These are phyloP conservation scores for Fusarium floridanum DNA, from an alignment of 2,329 filamentous ascomycete species.

Conservation along the genomic window DNA sequence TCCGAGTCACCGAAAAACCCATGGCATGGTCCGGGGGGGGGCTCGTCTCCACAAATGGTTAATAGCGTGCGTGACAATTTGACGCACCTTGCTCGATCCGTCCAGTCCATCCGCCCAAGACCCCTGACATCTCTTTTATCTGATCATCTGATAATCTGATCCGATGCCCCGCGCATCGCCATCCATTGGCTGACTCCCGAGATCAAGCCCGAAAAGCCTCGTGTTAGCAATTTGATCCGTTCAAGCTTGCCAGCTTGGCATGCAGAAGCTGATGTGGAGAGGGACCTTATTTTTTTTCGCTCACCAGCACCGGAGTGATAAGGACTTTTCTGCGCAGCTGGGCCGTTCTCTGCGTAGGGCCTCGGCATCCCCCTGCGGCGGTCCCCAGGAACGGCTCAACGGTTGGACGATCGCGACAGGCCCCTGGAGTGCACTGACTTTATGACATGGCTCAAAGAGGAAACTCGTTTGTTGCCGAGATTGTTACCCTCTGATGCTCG, in stretches of 20 bases:
- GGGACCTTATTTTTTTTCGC: neutral
- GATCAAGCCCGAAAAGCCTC: conserved; percentile 3
- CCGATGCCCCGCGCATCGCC: conserved; percentile 8
- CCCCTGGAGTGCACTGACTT: neutral
- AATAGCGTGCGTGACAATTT: conserved; percentile 4
- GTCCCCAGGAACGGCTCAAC: conserved; percentile 2
- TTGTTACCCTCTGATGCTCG: neutral
- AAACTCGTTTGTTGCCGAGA: conserved; percentile 11
- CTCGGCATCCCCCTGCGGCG: neutral
- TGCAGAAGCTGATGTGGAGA: conserved; percentile 4
- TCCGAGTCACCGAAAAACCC: neutral
- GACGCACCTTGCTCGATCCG: conserved; percentile 6
- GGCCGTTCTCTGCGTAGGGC: neutral
- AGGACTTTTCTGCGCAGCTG: neutral
- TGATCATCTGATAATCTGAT: conserved; percentile 18
- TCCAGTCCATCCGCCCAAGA: neutral
- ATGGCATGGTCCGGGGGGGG: neutral
- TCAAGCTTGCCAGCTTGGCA: neutral
- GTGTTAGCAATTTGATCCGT: conserved; percentile 1
- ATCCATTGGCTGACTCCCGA: neutral
- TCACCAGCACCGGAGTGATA: neutral
- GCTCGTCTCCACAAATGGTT: neutral
- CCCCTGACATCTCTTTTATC: neutral
- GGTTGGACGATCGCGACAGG: neutral
- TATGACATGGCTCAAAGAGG: conserved; percentile 1